A percentile compares a stretch with the other conserved stretches of the same genome.
phyloP scores from a whole-genome alignment of 2,329 filamentous ascomycete genomes.

The Aureobasidium melanogenum region DNA sequence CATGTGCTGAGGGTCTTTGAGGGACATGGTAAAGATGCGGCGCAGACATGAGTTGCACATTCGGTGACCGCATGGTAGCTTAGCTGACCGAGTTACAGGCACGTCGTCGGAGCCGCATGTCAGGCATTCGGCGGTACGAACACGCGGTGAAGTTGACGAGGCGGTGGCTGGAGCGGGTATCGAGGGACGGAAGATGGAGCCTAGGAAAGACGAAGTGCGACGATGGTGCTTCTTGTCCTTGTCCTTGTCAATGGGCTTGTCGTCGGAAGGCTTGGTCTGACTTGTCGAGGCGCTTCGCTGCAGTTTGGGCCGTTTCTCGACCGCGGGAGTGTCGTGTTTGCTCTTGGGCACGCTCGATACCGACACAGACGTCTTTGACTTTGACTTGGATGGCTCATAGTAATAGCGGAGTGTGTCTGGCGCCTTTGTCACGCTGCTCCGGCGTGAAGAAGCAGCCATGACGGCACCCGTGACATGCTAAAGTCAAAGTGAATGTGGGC shows the following conservation, averaged over 20 bases:
- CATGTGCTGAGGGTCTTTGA: conserved; percentile 72
- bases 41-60: conserved; percentile 74
- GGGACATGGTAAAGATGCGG: conserved; percentile 63
- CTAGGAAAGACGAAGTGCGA: conserved; percentile 15
- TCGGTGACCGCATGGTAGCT: conserved; percentile 67
- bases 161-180: conserved; percentile 11
- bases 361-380: not conserved
- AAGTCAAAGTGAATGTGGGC: too few relatives aligned
- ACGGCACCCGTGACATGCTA: not conserved
- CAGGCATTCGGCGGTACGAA: conserved; percentile 51
- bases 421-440: not conserved
- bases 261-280: not conserved
- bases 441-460: not conserved
- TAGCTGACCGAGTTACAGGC: conserved; percentile 54
- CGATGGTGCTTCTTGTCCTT: not conserved
- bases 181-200: conserved; percentile 18
- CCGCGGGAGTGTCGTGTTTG: not conserved
- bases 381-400: not conserved
- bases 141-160: not conserved
- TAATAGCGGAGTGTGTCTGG: not conserved
- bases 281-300: not conserved
- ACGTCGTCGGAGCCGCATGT: conserved; percentile 62
- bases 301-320: conserved; percentile 2
- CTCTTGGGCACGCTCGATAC: not conserved
- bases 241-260: not conserved